Conservation (phyloP, 1,284 basidiomycete species). For the Leccinum subspadiceum region DNA sequence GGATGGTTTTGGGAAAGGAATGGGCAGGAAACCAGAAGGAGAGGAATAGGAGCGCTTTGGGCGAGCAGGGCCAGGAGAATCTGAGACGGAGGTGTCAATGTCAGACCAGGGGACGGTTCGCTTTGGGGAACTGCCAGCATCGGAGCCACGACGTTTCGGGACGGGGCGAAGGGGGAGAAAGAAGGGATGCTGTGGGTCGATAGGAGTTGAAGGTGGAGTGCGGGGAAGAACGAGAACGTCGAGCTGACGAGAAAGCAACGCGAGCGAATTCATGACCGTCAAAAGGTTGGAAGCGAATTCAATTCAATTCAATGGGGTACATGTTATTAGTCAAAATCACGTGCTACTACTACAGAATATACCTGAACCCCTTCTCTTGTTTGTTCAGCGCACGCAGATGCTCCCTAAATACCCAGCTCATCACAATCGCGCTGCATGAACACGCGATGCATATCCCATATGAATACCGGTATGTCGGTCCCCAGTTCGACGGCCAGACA, state of each 20-base stretch:
- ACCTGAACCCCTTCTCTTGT: constrained; percentile 16
- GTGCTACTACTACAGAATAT: constrained; percentile 34
- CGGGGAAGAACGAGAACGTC: constrained; percentile 53
- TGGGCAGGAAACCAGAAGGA: constrained; percentile 35
- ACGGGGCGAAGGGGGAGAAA: background rate
- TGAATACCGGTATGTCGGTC: constrained; percentile 30
- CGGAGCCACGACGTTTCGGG: constrained; percentile 30
- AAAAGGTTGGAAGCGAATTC: background rate
- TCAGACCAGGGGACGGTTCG: constrained; percentile 60
- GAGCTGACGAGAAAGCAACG: constrained; percentile 67
- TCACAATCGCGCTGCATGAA: constrained; percentile 14
- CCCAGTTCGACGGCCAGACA: constrained; percentile 26
- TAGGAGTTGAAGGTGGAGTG: constrained; percentile 52
- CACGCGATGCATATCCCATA: constrained; percentile 29
- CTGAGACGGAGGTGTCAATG: constrained; percentile 41
- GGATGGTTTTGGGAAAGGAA: constrained; percentile 31
- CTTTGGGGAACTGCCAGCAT: constrained; percentile 38
- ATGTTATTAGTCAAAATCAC: constrained; percentile 1
- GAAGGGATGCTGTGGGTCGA: constrained; percentile 33
- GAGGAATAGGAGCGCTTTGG: constrained; percentile 44
- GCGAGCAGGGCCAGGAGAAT: constrained; percentile 29
- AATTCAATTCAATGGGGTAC: background rate
- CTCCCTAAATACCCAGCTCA: constrained; percentile 28
- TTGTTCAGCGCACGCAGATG: constrained; percentile 18
- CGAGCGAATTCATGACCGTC: constrained; percentile 64